phyloP scores from a whole-genome alignment of 2,329 filamentous ascomycete genomes.

The Penicillium corylophilum region DNA sequence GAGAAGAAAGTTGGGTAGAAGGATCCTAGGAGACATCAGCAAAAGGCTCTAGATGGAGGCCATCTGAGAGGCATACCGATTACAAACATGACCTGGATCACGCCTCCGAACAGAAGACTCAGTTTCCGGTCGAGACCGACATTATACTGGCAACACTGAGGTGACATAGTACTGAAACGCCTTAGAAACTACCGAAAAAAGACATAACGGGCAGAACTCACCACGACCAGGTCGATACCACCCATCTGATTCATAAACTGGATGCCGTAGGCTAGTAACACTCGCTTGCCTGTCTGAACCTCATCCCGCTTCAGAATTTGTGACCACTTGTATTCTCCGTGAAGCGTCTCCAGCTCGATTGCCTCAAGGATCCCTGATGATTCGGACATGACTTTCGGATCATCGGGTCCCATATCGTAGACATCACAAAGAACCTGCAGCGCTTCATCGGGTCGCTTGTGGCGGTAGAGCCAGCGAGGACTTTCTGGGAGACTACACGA shows the following conservation, averaged over 20 bases:
- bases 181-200: background rate
- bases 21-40: conserved; percentile 27
- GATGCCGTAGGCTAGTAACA: conserved; percentile 50
- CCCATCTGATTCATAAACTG: conserved; percentile 53
- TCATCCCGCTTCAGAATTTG: conserved; percentile 47
- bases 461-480: conserved; percentile 49
- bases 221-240: conserved; percentile 50
- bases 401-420: conserved; percentile 23
- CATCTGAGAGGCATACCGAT: conserved; percentile 17
- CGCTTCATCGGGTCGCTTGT: conserved; percentile 33
- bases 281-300: conserved; percentile 44
- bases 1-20: conserved; percentile 49
- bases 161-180: conserved; percentile 28
- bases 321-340: conserved; percentile 39
- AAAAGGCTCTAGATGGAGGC: background rate
- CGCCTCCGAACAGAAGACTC: conserved; percentile 49
- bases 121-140: conserved; percentile 48
- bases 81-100: conserved; percentile 34
- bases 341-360: conserved; percentile 42
- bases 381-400: conserved; percentile 29
- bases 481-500: conserved; percentile 36
- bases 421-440: conserved; percentile 30
- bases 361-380: conserved; percentile 44
- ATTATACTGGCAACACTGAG: conserved; percentile 45
- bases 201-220: conserved; percentile 24